These are phyloP conservation scores for Candida stauntonica DNA, from an alignment of 805 yeast species.

Conservation along the genomic window DNA sequence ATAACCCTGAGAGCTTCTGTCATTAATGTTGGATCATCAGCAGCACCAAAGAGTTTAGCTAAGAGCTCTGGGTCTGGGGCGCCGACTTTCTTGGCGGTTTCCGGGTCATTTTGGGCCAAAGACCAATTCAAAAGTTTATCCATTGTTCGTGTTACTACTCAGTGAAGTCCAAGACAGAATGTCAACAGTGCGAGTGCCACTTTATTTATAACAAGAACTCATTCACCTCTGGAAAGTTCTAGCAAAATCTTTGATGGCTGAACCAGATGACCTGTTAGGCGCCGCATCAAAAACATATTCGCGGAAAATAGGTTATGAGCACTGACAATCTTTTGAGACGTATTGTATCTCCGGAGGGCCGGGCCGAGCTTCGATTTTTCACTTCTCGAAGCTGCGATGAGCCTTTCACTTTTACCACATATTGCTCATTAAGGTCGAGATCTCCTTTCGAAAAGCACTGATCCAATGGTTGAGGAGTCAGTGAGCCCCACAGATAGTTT, in stretches of 20 bases:
- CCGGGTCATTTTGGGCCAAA: conserved; percentile 72
- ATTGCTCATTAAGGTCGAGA: too few species aligned
- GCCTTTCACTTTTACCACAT: too few species aligned
- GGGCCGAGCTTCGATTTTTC: too few species aligned
- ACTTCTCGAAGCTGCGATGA: too few species aligned
- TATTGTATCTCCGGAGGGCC: too few species aligned
- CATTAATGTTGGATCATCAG: conserved; percentile 90
- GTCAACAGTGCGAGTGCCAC: too few species aligned
- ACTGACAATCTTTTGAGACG: too few species aligned
- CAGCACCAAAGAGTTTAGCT: conserved; percentile 68
- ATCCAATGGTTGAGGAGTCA: conserved; percentile 9
- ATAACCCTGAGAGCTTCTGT: conserved; percentile 64
- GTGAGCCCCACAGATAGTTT: conserved; percentile 24
- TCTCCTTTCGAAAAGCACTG: background rate
- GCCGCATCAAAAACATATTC: too few species aligned
- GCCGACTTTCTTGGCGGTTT: conserved; percentile 58
- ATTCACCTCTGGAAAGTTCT: conserved; percentile 3
- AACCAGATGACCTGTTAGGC: conserved; percentile 1
- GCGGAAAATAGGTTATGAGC: background rate
- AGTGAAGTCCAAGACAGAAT: too few species aligned
- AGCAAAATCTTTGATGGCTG: background rate
- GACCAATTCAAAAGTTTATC: conserved; percentile 94
- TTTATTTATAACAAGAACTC: too few species aligned
- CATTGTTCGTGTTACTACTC: too few species aligned
- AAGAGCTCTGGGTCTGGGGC: conserved; percentile 76